Evolutionary conservation across 139 green algal genomes (phyloP), one percentile per base, ranked within the genome.

Genomic region (Zygnema cylindricum): DNA sequence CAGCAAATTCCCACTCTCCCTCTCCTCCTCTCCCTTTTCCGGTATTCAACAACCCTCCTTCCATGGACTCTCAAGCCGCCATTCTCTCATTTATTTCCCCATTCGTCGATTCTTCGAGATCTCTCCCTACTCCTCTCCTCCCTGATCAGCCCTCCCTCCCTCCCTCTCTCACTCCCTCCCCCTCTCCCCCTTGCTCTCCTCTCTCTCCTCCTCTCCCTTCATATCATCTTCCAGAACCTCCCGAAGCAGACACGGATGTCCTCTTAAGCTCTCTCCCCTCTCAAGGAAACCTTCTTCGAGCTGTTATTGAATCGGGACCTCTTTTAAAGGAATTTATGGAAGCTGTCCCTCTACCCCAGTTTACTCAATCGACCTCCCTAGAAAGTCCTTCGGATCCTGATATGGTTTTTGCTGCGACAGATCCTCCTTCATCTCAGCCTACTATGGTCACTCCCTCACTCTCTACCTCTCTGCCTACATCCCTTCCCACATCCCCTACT

Each of bases 381-480:
- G 30, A 25, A 30, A 25, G 30, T 73, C 57, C 57, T 73, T 25
- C 30, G 30, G 30, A 25, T 73, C 57, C 57, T 73, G 57, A 73
- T 25, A 73, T 73, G 57, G 30, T 25, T 16, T 16, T 79, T 25
- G 11, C 7, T 25, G 7, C 71, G 7, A 43, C 3, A 54, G 16
- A 25, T n/a, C 11, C 3, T n/a, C 71, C 16, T 43, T 16, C 71
- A 79, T 16, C 16, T 16, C 3, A 79, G 11, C 71, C 16, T 16
- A n/a, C 3, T 23, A 7, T 79, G 11, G 3, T 16, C 16, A 7
- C 16, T 16, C 16, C 71, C 21, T 16, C 16, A n/a, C 71, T 43
- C 71, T n/a, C 71, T 79, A 40, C 16, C 7, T 79, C 71, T 79
- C 71, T 79, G 11, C 16, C 71, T 79, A 7, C 57, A 30, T 30